Conservation (phyloP, 106 monocot species). For the Acorus calamus region DNA sequence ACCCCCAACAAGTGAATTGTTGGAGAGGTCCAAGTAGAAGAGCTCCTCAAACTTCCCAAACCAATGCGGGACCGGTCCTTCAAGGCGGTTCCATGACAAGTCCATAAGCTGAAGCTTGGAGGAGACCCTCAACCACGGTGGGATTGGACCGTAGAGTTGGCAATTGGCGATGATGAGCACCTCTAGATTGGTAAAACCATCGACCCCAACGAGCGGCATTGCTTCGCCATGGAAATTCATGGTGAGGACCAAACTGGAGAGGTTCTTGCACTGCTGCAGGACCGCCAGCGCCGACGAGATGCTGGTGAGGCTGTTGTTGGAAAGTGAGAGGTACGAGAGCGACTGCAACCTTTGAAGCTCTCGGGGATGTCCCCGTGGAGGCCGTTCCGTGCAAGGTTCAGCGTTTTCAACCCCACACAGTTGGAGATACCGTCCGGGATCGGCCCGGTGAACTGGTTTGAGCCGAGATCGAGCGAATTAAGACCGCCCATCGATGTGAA, state of each 20-base stretch:
- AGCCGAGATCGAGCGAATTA: constrained; percentile 40
- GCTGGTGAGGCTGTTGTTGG: constrained; percentile 41
- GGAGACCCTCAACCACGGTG: constrained; percentile 26
- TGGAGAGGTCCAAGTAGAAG: constrained; percentile 54
- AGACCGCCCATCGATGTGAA: constrained; percentile 18
- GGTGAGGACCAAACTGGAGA: constrained; percentile 41
- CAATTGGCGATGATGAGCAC: constrained; percentile 51
- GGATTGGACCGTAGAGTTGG: constrained; percentile 29
- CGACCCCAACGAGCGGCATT: constrained; percentile 23
- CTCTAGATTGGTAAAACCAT: constrained; percentile 30
- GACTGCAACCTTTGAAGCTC: constrained; percentile 32
- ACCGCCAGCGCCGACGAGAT: constrained; percentile 28
- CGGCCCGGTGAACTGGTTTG: constrained; percentile 32
- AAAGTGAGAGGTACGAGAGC: constrained; percentile 35
- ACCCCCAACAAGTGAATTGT: constrained; percentile 43
- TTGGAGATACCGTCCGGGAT: constrained; percentile 32
- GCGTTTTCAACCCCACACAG: constrained; percentile 23
- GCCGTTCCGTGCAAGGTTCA: constrained; percentile 46
- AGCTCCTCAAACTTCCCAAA: constrained; percentile 24
- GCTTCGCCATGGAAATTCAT: constrained; percentile 35
- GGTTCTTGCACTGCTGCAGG: constrained; percentile 40
- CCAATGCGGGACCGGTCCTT: constrained; percentile 41
- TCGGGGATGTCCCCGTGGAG: constrained; percentile 41
- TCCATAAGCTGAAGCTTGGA: constrained; percentile 33
- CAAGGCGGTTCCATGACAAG: constrained; percentile 43